A percentile compares a stretch with the other conserved stretches of the same genome.
Conservation (phyloP, 108 stramenopile species). For the Skeletonema menzelii region DNA sequence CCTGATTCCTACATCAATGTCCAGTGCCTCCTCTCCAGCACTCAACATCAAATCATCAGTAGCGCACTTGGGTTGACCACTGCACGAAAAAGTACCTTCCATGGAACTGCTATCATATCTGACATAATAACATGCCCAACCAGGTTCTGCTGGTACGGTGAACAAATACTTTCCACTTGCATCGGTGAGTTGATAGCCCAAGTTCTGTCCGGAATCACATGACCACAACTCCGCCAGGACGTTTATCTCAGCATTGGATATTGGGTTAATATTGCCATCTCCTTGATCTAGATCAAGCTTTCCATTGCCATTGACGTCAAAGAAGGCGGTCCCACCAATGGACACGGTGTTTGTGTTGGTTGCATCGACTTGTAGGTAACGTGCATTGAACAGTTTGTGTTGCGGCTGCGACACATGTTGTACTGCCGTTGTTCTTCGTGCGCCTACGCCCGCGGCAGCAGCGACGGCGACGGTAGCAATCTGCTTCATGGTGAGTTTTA, state of each 20-base stretch:
- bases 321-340: constrained; percentile 1
- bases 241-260: background rate
- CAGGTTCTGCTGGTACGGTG: background rate
- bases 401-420: background rate
- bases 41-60: background rate
- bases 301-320: background rate
- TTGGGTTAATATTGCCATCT: background rate
- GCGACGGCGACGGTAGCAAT: background rate
- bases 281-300: background rate
- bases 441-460: background rate
- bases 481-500: background rate
- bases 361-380: background rate
- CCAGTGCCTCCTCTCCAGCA: background rate
- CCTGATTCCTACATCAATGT: background rate
- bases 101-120: background rate
- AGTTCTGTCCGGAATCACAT: background rate
- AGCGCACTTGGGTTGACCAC: background rate
- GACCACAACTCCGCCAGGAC: background rate
- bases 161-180: background rate
- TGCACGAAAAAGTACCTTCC: background rate
- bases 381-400: background rate
- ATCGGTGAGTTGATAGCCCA: background rate
- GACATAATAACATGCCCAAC: background rate
- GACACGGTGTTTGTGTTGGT: background rate
- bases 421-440: background rate